Base-by-base conservation (phyloP, 2,329 filamentous ascomycete species). In the Cercospora sp. region DNA sequence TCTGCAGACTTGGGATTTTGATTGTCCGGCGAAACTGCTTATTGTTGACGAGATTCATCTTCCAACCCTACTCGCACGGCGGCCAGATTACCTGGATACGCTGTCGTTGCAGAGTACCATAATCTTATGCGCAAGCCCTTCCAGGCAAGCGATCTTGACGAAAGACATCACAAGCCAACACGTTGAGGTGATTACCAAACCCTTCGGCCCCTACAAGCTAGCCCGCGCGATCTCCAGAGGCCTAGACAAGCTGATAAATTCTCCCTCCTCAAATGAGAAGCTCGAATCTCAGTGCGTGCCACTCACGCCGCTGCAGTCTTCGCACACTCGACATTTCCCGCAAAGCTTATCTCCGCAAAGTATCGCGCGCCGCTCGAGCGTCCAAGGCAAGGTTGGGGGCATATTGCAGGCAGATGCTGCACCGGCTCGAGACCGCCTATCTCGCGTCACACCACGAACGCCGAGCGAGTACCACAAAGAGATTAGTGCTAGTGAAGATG, bases 111-210 rank as follows among this genome's bases (percentile, higher is more conserved):
- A 72, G 30, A 75, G 72, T 23, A 72, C 79, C 57, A 73, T 80
- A 39, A 72, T 80, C 10, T 67, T 80, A 3, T 79, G 77, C 64
- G 75, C 77, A 12, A 77, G 76, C 62, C 72, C 75, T 5, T 73
- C 76, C 33, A 63, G 72, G 31, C 70, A 73, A 66, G 68, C 70
- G 2, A 64, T 71, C n/a, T 48, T 73, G 39, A 59, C 72, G 3
- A 66, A 69, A 51, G 72, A 73, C 48, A 72, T 73, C 36, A 64
- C 66, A 18, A 70, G 72, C 23, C 45, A n/a, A 31, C 67, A 65
- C 30, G 69, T 73, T 3, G 72, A 69, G 45, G 30, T 70, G 23
- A 23, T 73, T 5, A 68, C 64, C 18, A 73, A 73, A 58, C 72
- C 72, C 0, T 71, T 73, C 48, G 72, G 72, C 1, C 72, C 72